Base-by-base conservation (phyloP, 805 yeast genomes). In the Nakazawaea ernobii region DNA sequence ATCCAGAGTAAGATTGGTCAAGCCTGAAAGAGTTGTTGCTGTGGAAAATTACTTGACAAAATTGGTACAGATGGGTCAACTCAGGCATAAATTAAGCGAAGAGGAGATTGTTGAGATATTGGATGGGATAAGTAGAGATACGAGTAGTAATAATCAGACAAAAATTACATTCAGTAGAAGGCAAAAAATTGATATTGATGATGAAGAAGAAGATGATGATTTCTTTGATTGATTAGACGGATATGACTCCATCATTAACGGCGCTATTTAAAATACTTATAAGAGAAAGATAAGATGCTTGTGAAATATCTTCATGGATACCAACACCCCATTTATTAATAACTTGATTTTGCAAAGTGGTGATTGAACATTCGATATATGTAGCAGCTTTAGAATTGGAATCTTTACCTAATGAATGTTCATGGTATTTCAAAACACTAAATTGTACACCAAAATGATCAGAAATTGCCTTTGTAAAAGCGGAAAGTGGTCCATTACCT, bases 11-110 rank as follows among this genome's bases (percentile, higher is more conserved):
- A 71, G 89, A 28, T 76, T 94, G 61, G 99, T 92, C 39, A 80
- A 91, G 59, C 95, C 95, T 2, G 98, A 94, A 45, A 73, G 97
- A 48, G 98, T 95, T 1, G 75, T 77, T 44, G 86, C 90, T 2
- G 97, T 90, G 11, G 97, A 92, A 58, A 81, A 83, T 52, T 80
- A 92, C 56, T 68, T 92, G 39, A 67, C 85, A 27, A 79, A 82
- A 55, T 67, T 92, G 62, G 86, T 82, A 8, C 79, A 81, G 51
- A 74, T 85, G 54, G 97, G 97, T 1, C 88, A 85, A 50, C 68
- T 92, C 32, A 70, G 78, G 46, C 74, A 81, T 51, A 87, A 88
- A 61, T 70, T 92, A n/a, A 71, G 75, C 8, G 98, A 94, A 61
- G 73, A 77, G 32, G 96, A 90, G 53, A 76, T 92, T 45, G 96